Evolutionary conservation across 192 early-diverging fungal genomes (phyloP), one percentile per base, ranked within the genome.

Genomic region (Mycoemilia scoparia): DNA sequence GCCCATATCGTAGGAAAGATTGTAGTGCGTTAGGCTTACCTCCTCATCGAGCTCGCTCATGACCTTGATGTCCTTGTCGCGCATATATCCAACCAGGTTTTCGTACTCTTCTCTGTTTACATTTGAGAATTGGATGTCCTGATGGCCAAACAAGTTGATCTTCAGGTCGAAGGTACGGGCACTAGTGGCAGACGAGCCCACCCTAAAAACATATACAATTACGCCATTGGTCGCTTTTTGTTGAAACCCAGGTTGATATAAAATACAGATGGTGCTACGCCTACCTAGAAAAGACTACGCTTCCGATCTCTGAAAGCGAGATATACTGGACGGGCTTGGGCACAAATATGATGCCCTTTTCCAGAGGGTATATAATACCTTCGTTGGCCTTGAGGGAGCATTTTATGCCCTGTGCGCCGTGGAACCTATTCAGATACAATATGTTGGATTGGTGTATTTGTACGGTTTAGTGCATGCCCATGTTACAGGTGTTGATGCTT

Each of bases 341-440:
- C 32, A 91, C 76, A 38, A 91, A 89, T 29, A 98, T 24, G 43
- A 98, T 78, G n/a, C 76, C 77, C 49, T 87, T 86, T 39, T 92
- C 90, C 26, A 95, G 65, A 2, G 87, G 90, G 38, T 91, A 98
- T 15, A 98, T 54, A 32, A 76, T 77, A 38, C 84, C 85, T 48
- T 98, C 93, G 66, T 82, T 92, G 21, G 93, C 88, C 62, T 95
- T 98, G 67, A 85, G 74, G 19, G 86, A 89, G 39, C 85, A 90
- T 55, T 95, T 92, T 52, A 97, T 60, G 12, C 84, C 88, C 32
- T 67, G 62, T 11, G 79, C 60, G 17, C 67, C 72, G 38, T 87
- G 82, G 32, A 76, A 70, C 32, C 79, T 80, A n/a, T n/a, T n/a
- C n/a, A n/a, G n/a, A n/a, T n/a, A n/a, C n/a, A n/a, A n/a, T n/a